Evolutionary conservation across 179 eudicot genomes (phyloP), one percentile per base, ranked within the genome.

Genomic region (Carnegiea gigantea): DNA sequence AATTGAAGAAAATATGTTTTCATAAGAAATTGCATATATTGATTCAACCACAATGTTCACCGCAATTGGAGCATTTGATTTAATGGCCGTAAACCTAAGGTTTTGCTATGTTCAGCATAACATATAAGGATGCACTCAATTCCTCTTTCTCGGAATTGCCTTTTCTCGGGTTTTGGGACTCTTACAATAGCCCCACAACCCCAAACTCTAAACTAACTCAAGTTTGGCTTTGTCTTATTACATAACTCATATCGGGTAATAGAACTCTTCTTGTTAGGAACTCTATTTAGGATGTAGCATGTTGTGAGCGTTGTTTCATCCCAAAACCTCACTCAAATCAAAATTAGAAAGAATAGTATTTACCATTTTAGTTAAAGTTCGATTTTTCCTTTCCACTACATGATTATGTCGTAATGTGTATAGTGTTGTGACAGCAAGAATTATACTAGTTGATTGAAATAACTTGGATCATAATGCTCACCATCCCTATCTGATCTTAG

Each of bases 11-110:
- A 44, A 73, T 9, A 24, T 7, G 9, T 23, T 74, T 54, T 74
- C 60, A 74, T 74, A 12, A 74, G 48, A 74, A 48, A 21, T 46
- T 49, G 77, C 77, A 74, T 74, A 54, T 48, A 54, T 74, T 9
- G 60, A 74, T 48, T 74, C 77, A 3, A 46, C 8, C 43, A 74
- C 21, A 9, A 36, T 48, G 21, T 48, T 4, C 24, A 74, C 13
- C 5, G 20, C 24, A 13, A 48, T 74, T 2, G 28, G 21, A 0
- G 20, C 60, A 74, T 74, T 74, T 46, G 33, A 5, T 48, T 74
- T 18, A 44, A n/a, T 48, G 8, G 20, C 60, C 48, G 13, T 20
- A 38, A 48, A 74, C 57, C 30, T 73, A 48, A 44, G 44, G 33
- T 9, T 54, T 49, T 49, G 53, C 60, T 74, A 49, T 74, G 8